Conservation (phyloP, 2,329 filamentous ascomycete species). For the Pseudocercospora cruenta region DNA sequence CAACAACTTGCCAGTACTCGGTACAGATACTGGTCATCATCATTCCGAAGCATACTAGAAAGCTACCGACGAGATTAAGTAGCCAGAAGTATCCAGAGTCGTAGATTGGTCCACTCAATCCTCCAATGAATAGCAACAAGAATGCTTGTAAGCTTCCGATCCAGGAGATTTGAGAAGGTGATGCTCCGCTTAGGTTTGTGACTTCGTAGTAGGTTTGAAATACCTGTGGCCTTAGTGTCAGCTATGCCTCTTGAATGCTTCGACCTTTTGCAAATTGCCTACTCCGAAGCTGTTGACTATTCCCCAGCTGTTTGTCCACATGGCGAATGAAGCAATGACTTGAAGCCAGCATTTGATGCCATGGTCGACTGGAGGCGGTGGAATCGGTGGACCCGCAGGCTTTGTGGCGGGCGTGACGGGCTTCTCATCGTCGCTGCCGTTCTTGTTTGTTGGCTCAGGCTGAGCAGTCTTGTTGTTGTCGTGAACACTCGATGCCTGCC, state of each 20-base stretch:
- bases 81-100: slow-evolving; percentile 18
- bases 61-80: slow-evolving; percentile 7
- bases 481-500: not conserved
- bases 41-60: slow-evolving; percentile 16
- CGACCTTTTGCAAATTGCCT: not conserved
- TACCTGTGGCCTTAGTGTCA: not conserved
- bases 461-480: not conserved
- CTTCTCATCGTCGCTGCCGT: not conserved
- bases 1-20: slow-evolving; percentile 14
- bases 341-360: slow-evolving; percentile 4
- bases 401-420: not conserved
- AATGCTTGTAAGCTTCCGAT: slow-evolving; percentile 43
- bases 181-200: not conserved
- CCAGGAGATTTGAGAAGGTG: slow-evolving; percentile 13
- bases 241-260: not conserved
- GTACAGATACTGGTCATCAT: slow-evolving; percentile 18
- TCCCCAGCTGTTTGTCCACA: slow-evolving; percentile 13
- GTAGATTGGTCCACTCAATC: slow-evolving; percentile 11
- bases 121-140: slow-evolving; percentile 44
- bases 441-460: not conserved
- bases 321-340: slow-evolving; percentile 4
- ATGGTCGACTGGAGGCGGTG: slow-evolving; percentile 6
- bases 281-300: slow-evolving; percentile 8
- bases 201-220: slow-evolving; percentile 16
- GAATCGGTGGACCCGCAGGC: not conserved